Evolutionary conservation across 2,329 filamentous ascomycete species (phyloP).

Genomic region (Ophiocordyceps australis): DNA sequence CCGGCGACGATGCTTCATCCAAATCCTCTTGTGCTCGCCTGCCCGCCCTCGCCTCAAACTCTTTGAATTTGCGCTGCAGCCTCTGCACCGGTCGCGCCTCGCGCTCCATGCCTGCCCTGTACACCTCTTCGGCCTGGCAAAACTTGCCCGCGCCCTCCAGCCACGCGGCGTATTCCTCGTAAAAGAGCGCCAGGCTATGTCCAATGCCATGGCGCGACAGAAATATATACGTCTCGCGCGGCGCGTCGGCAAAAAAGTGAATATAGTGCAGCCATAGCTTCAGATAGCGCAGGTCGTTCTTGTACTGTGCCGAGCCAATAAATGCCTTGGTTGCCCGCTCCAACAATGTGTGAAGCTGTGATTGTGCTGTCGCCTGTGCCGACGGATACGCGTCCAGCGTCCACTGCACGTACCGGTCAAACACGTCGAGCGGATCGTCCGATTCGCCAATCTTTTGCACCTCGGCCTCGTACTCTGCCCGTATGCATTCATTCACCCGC

Average conservation of each 20-base stretch:
- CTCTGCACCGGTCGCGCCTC: constrained; percentile 72
- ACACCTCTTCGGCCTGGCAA: constrained; percentile 87
- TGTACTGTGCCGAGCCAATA: constrained; percentile 71
- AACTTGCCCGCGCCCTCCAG: constrained; percentile 70
- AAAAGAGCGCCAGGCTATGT: constrained; percentile 75
- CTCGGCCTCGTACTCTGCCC: constrained; percentile 76
- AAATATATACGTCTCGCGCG: constrained; percentile 83
- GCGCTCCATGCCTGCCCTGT: constrained; percentile 71
- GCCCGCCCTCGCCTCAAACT: constrained; percentile 82
- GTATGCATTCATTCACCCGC: constrained; percentile 60
- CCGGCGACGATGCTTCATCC: constrained; percentile 53
- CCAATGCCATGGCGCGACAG: constrained; percentile 78
- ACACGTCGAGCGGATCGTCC: constrained; percentile 89
- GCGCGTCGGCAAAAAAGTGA: constrained; percentile 78
- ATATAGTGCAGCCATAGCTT: constrained; percentile 93
- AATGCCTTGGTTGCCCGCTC: constrained; percentile 89
- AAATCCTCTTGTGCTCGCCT: constrained; percentile 50
- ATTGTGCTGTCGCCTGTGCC: constrained; percentile 77
- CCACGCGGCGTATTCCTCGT: constrained; percentile 93
- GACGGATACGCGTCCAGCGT: constrained; percentile 89
- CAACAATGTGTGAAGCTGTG: constrained; percentile 73
- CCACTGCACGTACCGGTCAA: constrained; percentile 95
- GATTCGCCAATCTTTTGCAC: constrained; percentile 62
- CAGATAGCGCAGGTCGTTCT: constrained; percentile 85
- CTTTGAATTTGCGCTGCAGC: constrained; percentile 73